Percentiles rank a stretch among this genome's conserved stretches.
These are phyloP conservation scores for Fusarium sp. DNA, from an alignment of 2,329 filamentous ascomycete genomes.

Conservation along the genomic window DNA sequence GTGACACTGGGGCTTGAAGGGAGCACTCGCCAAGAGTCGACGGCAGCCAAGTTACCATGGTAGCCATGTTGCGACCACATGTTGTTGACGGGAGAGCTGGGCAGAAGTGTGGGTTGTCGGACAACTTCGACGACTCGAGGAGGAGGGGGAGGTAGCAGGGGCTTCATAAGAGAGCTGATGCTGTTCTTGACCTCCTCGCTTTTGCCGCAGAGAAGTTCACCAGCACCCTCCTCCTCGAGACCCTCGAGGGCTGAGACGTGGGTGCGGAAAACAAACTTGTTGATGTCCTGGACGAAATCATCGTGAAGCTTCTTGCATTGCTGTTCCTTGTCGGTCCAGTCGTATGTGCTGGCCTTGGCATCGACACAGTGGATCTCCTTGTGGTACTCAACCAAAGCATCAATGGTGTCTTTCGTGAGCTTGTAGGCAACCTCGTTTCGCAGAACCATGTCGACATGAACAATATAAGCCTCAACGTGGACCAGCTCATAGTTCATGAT, in stretches of 20 bases:
- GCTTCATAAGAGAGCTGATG: conserved; percentile 86
- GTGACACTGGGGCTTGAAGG: conserved; percentile 87
- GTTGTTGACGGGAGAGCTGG: conserved; percentile 79
- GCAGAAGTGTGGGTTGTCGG: conserved; percentile 84
- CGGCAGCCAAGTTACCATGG: conserved; percentile 71
- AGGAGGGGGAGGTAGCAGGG: conserved; percentile 85
- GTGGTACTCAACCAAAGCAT: conserved; percentile 92
- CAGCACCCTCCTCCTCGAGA: conserved; percentile 94
- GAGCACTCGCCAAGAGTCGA: conserved; percentile 91
- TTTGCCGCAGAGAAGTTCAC: conserved; percentile 90
- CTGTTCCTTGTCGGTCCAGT: conserved; percentile 96
- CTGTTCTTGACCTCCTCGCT: conserved; percentile 92
- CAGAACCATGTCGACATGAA: conserved; percentile 98
- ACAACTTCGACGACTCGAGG: conserved; percentile 91
- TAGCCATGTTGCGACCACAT: conserved; percentile 84
- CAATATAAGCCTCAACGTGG: conserved; percentile 96
- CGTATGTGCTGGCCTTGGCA: conserved; percentile 86
- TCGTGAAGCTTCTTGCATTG: conserved; percentile 98
- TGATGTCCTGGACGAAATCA: conserved; percentile 94
- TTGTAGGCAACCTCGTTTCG: conserved; percentile 98
- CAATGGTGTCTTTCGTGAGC: conserved; percentile 93
- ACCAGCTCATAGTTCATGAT: conserved; percentile 93
- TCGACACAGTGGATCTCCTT: conserved; percentile 94
- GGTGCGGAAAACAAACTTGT: conserved; percentile 95
- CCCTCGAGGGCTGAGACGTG: conserved; percentile 91